These are phyloP conservation scores for Thalassiosira livingstoniorum DNA, from an alignment of 352 stramenopile species.

Conservation along the genomic window DNA sequence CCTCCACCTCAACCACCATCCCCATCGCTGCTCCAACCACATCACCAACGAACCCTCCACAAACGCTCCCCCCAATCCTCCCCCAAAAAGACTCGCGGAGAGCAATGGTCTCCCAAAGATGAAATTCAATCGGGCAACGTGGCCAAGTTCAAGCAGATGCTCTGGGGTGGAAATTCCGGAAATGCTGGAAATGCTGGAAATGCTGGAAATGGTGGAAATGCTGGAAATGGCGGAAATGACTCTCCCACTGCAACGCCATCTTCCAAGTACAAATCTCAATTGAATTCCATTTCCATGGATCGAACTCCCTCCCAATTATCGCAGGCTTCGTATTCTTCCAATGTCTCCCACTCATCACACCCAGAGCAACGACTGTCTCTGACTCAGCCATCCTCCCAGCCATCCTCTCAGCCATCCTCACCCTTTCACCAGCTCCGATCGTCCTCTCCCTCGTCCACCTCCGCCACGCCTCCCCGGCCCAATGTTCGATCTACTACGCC, in stretches of 20 bases:
- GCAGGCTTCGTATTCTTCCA: too few species aligned
- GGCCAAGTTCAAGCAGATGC: conserved; percentile 46
- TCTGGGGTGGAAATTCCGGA: conserved; percentile 27
- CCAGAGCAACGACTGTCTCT: too few species aligned
- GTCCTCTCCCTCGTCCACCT: neutral
- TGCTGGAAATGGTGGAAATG: too few species aligned
- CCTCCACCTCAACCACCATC: neutral
- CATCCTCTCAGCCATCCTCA: too few species aligned
- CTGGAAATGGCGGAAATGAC: too few species aligned
- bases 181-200: neutral
- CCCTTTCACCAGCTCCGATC: too few species aligned
- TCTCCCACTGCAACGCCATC: too few species aligned
- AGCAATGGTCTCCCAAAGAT: conserved; percentile 38
- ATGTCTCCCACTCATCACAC: too few species aligned
- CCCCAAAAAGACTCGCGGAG: conserved; percentile 12
- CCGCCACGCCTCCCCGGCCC: neutral
- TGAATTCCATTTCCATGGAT: too few species aligned
- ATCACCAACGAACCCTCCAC: neutral
- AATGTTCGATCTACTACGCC: neutral
- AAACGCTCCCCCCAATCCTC: neutral
- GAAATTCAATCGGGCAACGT: conserved; percentile 55
- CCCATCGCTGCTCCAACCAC: neutral
- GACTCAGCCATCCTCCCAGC: too few species aligned
- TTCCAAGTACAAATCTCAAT: too few species aligned
- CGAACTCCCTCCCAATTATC: too few species aligned